Conservation (phyloP, 2,329 filamentous ascomycete species). For the Westerdykella sp. region DNA sequence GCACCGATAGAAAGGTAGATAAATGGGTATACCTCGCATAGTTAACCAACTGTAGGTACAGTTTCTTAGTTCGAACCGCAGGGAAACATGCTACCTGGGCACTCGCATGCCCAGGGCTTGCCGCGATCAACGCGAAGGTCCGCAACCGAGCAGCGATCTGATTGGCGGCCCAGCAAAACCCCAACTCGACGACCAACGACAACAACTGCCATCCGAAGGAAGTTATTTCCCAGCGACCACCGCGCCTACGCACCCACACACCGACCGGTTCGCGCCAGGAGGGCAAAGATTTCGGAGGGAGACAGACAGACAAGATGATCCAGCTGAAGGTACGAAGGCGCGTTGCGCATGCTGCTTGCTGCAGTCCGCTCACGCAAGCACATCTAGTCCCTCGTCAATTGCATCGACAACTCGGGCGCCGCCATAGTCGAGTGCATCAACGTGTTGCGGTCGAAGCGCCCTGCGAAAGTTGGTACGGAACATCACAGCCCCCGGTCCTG, state of each 20-base stretch:
- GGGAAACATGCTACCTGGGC: no score
- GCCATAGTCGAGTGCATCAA: slow-evolving; percentile 95
- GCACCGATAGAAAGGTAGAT: no score
- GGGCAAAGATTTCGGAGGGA: background rate
- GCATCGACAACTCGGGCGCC: slow-evolving; percentile 99
- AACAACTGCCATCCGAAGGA: background rate
- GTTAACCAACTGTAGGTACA: no score
- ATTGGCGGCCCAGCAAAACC: slow-evolving; percentile 4
- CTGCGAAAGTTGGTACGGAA: slow-evolving; percentile 75
- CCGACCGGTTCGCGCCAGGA: background rate
- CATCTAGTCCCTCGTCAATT: slow-evolving; percentile 82
- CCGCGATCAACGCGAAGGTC: no score
- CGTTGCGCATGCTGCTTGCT: background rate
- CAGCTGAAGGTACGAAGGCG: slow-evolving; percentile 33
- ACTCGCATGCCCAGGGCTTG: no score
- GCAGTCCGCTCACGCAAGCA: slow-evolving; percentile 49
- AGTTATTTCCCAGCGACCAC: background rate
- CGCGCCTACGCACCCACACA: background rate
- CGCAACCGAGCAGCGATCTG: no score
- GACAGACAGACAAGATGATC: slow-evolving; percentile 25
- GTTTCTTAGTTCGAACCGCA: no score
- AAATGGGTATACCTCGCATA: no score
- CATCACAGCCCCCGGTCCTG: background rate
- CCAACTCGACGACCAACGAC: background rate
- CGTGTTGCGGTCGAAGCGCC: slow-evolving; percentile 82